Base-by-base conservation (phyloP, 1,284 basidiomycete species). In the Ganoderma meredithae region DNA sequence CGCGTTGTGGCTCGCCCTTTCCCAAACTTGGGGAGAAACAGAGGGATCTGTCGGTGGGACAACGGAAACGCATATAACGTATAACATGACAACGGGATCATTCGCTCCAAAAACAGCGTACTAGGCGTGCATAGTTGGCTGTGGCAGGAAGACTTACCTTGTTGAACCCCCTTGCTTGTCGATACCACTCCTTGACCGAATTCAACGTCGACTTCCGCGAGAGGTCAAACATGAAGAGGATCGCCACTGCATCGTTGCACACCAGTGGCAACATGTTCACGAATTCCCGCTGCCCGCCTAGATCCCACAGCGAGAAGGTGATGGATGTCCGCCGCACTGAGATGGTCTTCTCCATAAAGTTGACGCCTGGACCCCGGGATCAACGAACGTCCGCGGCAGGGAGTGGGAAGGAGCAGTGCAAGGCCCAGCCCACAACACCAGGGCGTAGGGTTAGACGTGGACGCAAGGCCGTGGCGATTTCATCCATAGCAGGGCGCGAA, bases 341-440 rank as follows among this genome's bases (percentile, higher is more conserved):
- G 76, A 99, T 98, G 44, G 96, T 96, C 86, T 98, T 98, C 85
- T 98, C 97, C 97, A 99, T 98, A 81, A 98, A 98, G 83, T 98
- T 98, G 83, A 98, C 97, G 83, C 96, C 94, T 95, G 31, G n/a
- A 33, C 17, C 13, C 43, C 33, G 33, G 52, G 43, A 13, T 27
- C 15, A 19, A 62, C 25, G 25, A 4, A 10, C 44, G 22, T 62
- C 33, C 43, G 44, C 27, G 27, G 60, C 43, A 25, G 59, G 22
- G n/a, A 40, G 41, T 31, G 27, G 27, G 19, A 17, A 44, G 10
- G 6, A 33, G 7, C 17, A 22, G n/a, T n/a, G 19, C 58, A 17
- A 15, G 39, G 58, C 12, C 39, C 40, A 27, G 41, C 27, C n/a
- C 3, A 60, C 22, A 17, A 27, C n/a, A 43, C 40, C 59, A 44